phyloP scores from a whole-genome alignment of 2,329 filamentous ascomycete genomes.

The Lachnellula hyalina region DNA sequence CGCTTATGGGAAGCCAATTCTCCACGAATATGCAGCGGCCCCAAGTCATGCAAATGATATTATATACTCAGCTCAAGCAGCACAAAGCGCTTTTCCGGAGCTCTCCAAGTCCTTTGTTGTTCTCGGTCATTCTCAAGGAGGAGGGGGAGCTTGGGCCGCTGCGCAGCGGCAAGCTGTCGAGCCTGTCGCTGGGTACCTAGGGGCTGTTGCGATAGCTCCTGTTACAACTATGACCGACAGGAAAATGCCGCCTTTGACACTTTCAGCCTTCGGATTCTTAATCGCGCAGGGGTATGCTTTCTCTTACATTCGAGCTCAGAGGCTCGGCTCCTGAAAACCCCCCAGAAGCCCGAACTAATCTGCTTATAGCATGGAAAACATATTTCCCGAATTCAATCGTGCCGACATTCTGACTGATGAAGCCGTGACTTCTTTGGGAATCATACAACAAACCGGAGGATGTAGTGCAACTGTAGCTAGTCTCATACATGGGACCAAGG shows the following conservation, averaged over 20 bases:
- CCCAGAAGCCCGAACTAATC: not conserved
- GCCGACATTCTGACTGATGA: not conserved
- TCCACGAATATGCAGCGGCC: conserved; percentile 37
- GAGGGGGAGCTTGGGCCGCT: conserved; percentile 38
- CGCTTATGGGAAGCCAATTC: conserved; percentile 32
- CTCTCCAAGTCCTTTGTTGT: conserved; percentile 37
- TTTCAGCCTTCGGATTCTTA: not conserved
- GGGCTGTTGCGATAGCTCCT: conserved; percentile 6
- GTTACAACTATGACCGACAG: conserved; percentile 1
- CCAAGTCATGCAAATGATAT: conserved; percentile 39
- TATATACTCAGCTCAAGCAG: conserved; percentile 38
- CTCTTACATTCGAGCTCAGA: too few species aligned
- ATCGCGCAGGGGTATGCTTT: not conserved
- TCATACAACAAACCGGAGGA: not conserved
- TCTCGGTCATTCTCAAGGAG: conserved; percentile 44
- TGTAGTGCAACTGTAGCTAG: not conserved
- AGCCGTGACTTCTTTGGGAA: not conserved
- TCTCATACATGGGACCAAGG: not conserved
- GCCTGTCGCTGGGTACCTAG: conserved; percentile 9
- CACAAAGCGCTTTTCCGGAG: conserved; percentile 36
- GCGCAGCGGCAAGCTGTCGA: conserved; percentile 24
- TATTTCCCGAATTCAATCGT: conserved; percentile 1
- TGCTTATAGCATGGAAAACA: not conserved
- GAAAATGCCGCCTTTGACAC: not conserved
- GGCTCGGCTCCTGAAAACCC: too few species aligned